Evolutionary conservation across 305 asterid genomes (phyloP), one percentile per base, ranked within the genome.

Genomic region (Stenogyne calaminthoides): DNA sequence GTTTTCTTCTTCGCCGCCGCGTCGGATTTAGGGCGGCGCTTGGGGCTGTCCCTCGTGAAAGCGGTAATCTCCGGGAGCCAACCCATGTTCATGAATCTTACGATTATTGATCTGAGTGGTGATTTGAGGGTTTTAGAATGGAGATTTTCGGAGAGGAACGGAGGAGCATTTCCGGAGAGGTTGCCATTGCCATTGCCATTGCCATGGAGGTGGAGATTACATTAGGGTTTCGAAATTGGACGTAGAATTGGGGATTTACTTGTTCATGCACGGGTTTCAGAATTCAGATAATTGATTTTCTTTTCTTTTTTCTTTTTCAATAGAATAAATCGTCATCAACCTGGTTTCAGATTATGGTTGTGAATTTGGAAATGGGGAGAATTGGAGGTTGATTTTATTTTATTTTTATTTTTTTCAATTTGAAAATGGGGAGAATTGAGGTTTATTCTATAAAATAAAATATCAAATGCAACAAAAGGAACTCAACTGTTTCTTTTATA

Each of bases 41-140:
- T 20, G 69, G 63, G 67, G 62, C 9, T 40, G 44, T 76, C 71
- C 20, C 3, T 25, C 9, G 62, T 70, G 39, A 76, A 61, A 34
- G 58, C 32, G 75, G 77, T 42, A 64, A 78, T 60, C 65, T 82
- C 87, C 18, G 78, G 81, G 36, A 83, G 80, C 92, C 89, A 87
- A 44, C 79, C 74, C 83, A 73, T 77, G 32, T 60, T 79, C 66
- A 59, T 57, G 42, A 82, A 72, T 54, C 75, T 84, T 59, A 85
- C 79, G 76, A 78, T 79, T 46, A 49, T 15, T 49, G 36, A 2
- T 56, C 19, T 15, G 65, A 51, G 52, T 54, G 16, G 25, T 1
- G 57, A 16, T 52, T 59, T 0, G n/a, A 63, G 29, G 65, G 72
- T 42, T 29, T n/a, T 37, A 20, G 27, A 40, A 59, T 46, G 47